phyloP scores from a whole-genome alignment of 768 basidiomycete genomes.

The Boletus sp. region DNA sequence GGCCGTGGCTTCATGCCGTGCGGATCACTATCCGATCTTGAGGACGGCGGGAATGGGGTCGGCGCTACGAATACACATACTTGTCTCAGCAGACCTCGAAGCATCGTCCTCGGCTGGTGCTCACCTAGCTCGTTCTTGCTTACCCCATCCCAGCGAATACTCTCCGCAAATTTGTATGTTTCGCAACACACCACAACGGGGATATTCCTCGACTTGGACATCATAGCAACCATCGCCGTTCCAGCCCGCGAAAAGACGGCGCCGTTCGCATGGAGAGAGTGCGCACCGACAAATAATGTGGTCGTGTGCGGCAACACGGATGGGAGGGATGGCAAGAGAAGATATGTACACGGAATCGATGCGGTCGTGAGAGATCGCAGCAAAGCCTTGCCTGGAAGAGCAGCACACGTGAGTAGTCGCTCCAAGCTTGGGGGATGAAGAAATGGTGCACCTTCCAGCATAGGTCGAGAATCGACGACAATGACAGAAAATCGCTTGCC shows the following conservation, averaged over 20 bases:
- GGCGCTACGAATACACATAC: constrained; percentile 24
- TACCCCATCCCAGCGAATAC: constrained; percentile 89
- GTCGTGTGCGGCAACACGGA: constrained; percentile 79
- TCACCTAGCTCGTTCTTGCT: constrained; percentile 94
- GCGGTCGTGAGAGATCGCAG: constrained; percentile 66
- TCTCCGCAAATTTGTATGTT: constrained; percentile 97
- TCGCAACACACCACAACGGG: constrained; percentile 97
- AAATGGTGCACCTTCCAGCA: constrained; percentile 73
- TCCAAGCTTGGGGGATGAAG: not conserved
- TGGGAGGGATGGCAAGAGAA: constrained; percentile 82
- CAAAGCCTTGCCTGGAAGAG: constrained; percentile 67
- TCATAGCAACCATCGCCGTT: constrained; percentile 95
- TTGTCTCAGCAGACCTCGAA: constrained; percentile 1
- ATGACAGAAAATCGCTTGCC: constrained; percentile 86
- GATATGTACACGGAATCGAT: constrained; percentile 83
- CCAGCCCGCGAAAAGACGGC: constrained; percentile 92
- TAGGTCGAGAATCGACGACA: constrained; percentile 91
- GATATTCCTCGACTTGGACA: constrained; percentile 84
- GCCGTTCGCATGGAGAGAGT: constrained; percentile 93
- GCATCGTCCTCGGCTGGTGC: constrained; percentile 10
- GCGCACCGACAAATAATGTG: constrained; percentile 87
- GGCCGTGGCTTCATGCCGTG: constrained; percentile 34
- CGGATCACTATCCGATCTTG: constrained; percentile 2
- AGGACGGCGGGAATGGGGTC: constrained; percentile 22
- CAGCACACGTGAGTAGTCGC: not conserved